Conservation (phyloP, 805 yeast species). For the Teunomyces atbi region DNA sequence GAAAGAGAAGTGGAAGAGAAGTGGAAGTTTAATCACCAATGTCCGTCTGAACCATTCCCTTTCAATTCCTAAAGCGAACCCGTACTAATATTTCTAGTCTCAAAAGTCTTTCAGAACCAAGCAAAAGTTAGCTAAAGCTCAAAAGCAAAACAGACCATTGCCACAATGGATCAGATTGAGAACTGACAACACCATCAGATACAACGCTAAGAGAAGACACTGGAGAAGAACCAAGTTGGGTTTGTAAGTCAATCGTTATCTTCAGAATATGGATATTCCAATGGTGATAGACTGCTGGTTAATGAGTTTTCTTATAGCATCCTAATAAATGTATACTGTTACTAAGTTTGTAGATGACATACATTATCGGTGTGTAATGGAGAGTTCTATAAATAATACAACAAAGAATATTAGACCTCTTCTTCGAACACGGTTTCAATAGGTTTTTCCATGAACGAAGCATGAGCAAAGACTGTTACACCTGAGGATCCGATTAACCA, state of each 20-base stretch:
- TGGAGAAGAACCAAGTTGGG: conserved; percentile 99
- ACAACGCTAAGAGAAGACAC: conserved; percentile 99
- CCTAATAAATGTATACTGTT: conserved; percentile 5
- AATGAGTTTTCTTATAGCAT: conserved; percentile 4
- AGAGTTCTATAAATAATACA: background rate
- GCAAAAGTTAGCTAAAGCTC: conserved; percentile 98
- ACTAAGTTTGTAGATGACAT: background rate
- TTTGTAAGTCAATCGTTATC: conserved; percentile 55
- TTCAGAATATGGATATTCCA: conserved; percentile 5
- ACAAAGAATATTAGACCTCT: conserved; percentile 40
- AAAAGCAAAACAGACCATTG: conserved; percentile 98
- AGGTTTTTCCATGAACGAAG: conserved; percentile 90
- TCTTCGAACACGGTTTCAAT: conserved; percentile 93
- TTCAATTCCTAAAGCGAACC: background rate
- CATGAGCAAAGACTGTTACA: conserved; percentile 78
- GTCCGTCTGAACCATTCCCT: too few relatives aligned
- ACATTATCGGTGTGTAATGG: background rate
- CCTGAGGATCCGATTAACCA: conserved; percentile 91
- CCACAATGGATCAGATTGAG: conserved; percentile 99
- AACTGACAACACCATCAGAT: conserved; percentile 96
- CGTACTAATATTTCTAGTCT: conserved; percentile 53
- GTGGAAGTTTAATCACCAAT: too few relatives aligned
- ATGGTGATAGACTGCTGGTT: conserved; percentile 3
- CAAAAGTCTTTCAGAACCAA: conserved; percentile 95
- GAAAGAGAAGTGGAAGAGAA: too few relatives aligned